A percentile compares a stretch with the other conserved stretches of the same genome.
These are phyloP conservation scores for Bretschneidera sinensis DNA, from an alignment of 345 rosid species.

Conservation along the genomic window DNA sequence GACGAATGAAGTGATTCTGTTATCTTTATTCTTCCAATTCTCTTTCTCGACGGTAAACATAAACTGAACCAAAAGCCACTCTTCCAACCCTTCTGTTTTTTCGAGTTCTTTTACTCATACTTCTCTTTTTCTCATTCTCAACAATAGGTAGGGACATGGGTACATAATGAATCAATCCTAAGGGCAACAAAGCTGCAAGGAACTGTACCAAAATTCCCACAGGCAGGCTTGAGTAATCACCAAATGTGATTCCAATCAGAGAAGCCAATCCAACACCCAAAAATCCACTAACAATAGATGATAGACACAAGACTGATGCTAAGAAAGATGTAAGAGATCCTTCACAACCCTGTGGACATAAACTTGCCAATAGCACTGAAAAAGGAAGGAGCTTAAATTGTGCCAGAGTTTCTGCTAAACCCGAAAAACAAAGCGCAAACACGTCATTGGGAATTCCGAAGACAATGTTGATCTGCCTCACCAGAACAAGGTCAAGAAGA, in stretches of 20 bases:
- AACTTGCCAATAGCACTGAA: slow-evolving; percentile 48
- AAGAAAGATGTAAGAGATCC: slow-evolving; percentile 87
- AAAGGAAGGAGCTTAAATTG: slow-evolving; percentile 89
- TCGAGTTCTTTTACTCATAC: slow-evolving; percentile 44
- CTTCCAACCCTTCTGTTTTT: slow-evolving; percentile 59
- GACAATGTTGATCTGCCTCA: slow-evolving; percentile 56
- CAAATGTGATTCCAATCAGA: slow-evolving; percentile 54
- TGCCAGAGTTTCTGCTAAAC: slow-evolving; percentile 69
- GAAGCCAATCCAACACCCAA: slow-evolving; percentile 73
- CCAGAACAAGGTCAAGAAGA: slow-evolving; percentile 69
- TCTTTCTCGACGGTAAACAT: slow-evolving; percentile 46
- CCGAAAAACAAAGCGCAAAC: slow-evolving; percentile 62
- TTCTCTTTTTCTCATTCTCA: slow-evolving; percentile 46
- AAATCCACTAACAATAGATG: slow-evolving; percentile 71
- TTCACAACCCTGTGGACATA: slow-evolving; percentile 83
- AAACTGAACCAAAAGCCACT: slow-evolving; percentile 33
- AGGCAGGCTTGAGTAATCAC: slow-evolving; percentile 55
- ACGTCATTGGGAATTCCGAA: slow-evolving; percentile 66
- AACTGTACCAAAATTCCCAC: slow-evolving; percentile 61
- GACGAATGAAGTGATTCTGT: neutral
- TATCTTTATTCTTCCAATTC: slow-evolving; percentile 43
- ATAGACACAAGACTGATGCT: slow-evolving; percentile 67
- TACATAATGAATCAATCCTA: slow-evolving; percentile 49
- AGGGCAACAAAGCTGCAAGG: slow-evolving; percentile 58
- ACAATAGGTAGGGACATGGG: slow-evolving; percentile 39